These are phyloP conservation scores for Rheum nobile DNA, from an alignment of 148 eudicot species.

Conservation along the genomic window DNA sequence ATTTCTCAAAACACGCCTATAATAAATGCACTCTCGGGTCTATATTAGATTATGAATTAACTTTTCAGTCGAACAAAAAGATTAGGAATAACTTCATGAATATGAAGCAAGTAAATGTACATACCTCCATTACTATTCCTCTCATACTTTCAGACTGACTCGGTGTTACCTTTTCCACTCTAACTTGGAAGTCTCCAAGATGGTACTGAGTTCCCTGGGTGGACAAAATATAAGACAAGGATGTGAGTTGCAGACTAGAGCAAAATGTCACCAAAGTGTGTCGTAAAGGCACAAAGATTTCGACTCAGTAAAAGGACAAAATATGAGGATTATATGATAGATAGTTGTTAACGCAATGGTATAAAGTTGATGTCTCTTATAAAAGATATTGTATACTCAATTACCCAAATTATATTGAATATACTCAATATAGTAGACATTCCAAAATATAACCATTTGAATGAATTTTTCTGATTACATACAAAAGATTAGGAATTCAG, in stretches of 20 bases:
- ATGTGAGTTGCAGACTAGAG: background rate
- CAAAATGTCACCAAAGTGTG: background rate
- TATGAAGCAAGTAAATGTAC: background rate
- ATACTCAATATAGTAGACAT: background rate
- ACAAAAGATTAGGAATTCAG: background rate
- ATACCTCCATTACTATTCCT: slow-evolving; percentile 97
- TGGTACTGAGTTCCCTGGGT: slow-evolving; percentile 72
- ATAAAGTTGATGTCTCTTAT: background rate
- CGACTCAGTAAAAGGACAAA: background rate
- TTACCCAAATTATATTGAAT: background rate
- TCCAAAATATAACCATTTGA: background rate
- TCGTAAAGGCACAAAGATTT: background rate
- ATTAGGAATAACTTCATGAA: background rate
- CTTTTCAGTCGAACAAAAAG: background rate
- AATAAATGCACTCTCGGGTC: background rate
- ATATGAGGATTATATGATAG: background rate
- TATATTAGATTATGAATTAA: background rate
- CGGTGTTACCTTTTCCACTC: slow-evolving; percentile 86
- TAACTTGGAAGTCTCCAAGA: slow-evolving; percentile 89
- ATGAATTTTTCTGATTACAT: background rate
- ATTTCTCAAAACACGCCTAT: background rate
- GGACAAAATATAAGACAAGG: background rate
- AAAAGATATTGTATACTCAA: background rate
- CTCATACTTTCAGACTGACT: slow-evolving; percentile 67
- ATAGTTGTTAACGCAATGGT: background rate